phyloP scores from a whole-genome alignment of 2,329 filamentous ascomycete genomes.

The Raffaelea ambrosiae region DNA sequence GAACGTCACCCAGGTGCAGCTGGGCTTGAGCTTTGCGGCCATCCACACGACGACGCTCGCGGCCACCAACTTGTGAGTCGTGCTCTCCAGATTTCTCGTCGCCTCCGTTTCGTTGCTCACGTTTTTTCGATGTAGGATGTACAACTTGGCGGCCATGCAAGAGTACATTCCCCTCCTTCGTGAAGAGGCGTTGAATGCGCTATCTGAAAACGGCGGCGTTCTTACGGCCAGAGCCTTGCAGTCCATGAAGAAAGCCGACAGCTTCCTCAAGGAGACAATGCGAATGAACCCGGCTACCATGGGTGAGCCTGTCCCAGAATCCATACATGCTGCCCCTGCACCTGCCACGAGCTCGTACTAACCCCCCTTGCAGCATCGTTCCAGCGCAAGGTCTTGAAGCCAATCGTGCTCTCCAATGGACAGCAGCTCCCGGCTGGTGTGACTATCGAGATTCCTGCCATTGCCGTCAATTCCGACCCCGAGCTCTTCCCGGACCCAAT shows the following conservation, averaged over 20 bases:
- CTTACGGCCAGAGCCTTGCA: slow-evolving; percentile 20
- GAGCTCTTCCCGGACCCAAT: slow-evolving; percentile 26
- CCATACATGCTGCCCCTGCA: no score
- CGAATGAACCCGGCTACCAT: slow-evolving; percentile 15
- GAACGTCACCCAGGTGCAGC: slow-evolving; percentile 31
- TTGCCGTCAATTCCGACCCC: slow-evolving; percentile 27
- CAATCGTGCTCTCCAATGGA: slow-evolving; percentile 45
- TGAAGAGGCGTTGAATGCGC: slow-evolving; percentile 35
- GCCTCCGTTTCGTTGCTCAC: no score
- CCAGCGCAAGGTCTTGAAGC: slow-evolving; percentile 32
- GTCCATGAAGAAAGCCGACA: slow-evolving; percentile 24
- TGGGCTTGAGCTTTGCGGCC: slow-evolving; percentile 37
- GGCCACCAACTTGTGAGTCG: slow-evolving; percentile 27
- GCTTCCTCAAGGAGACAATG: slow-evolving; percentile 22
- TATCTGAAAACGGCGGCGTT: slow-evolving; percentile 23
- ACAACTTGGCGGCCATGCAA: neutral
- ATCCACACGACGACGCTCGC: slow-evolving; percentile 43
- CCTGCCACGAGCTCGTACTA: no score
- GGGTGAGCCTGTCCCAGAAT: neutral
- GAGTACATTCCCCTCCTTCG: slow-evolving; percentile 34
- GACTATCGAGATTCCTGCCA: slow-evolving; percentile 30
- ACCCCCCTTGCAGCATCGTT: slow-evolving; percentile 26
- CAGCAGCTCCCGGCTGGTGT: slow-evolving; percentile 37
- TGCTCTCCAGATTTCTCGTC: no score
- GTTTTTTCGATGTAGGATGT: neutral